phyloP scores from a whole-genome alignment of 202 grass and related monocot species.

The Hordeum pubiflorum region DNA sequence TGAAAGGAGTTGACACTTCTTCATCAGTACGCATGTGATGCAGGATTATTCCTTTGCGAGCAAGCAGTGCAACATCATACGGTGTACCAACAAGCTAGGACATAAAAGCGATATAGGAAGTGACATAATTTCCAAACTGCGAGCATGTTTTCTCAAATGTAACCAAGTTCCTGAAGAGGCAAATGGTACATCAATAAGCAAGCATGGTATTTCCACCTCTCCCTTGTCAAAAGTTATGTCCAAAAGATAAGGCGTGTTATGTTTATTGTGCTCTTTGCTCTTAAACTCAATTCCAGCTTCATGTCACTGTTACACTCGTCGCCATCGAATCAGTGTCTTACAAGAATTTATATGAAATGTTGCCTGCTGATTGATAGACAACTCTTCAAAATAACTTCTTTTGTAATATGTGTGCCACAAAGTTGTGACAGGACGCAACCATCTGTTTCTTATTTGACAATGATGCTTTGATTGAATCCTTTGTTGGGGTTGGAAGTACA shows the following conservation, averaged over 20 bases:
- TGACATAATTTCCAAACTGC: constrained; percentile 14
- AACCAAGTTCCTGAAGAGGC: constrained; percentile 2
- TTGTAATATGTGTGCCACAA: neutral
- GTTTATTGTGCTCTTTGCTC: neutral
- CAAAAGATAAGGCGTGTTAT: constrained; percentile 10
- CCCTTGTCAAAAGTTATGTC: constrained; percentile 11
- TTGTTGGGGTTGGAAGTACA: neutral
- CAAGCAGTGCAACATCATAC: constrained; percentile 4
- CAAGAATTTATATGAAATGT: neutral
- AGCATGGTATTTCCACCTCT: neutral
- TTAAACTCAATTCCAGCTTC: constrained; percentile 21
- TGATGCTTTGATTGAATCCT: neutral
- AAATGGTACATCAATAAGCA: neutral
- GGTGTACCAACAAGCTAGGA: neutral
- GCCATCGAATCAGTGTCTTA: neutral
- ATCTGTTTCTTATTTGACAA: neutral
- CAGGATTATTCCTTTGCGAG: neutral
- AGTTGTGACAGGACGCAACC: neutral
- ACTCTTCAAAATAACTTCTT: neutral
- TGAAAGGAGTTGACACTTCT: constrained; percentile 2
- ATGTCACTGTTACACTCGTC: neutral
- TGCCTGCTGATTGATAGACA: neutral
- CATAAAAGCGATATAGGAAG: constrained; percentile 8
- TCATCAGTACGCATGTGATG: neutral
- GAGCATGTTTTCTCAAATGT: constrained; percentile 18